Conservation (phyloP, 352 stramenopile genomes). For the Globisporangium nagaii region DNA sequence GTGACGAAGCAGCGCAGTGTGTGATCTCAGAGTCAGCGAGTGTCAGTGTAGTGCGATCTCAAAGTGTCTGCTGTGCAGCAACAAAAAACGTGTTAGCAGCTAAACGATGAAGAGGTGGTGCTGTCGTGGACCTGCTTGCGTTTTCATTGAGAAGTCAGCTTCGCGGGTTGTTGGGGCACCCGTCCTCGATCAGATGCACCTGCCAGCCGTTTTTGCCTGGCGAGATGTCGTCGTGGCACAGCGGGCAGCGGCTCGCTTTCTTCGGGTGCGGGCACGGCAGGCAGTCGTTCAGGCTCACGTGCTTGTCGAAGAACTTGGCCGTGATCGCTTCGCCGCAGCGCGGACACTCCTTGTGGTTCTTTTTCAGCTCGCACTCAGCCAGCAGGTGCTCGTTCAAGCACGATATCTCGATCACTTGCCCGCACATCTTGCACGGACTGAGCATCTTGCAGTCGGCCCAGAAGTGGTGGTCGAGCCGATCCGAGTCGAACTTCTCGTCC, state of each 20-base stretch:
- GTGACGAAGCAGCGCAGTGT: not conserved
- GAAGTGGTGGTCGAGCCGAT: constrained; percentile 90
- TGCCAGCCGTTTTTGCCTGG: constrained; percentile 67
- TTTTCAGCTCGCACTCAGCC: constrained; percentile 81
- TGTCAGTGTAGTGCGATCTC: not conserved
- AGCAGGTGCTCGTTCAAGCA: constrained; percentile 89
- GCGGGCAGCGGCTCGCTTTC: constrained; percentile 65
- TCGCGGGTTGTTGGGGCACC: constrained; percentile 78
- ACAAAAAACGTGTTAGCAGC: not conserved
- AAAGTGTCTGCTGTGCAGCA: not conserved
- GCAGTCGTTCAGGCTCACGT: constrained; percentile 74
- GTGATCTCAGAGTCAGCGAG: not conserved
- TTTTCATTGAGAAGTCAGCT: constrained; percentile 9
- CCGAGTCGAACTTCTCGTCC: constrained; percentile 85
- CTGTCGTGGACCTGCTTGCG: not conserved
- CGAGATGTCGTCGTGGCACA: constrained; percentile 75
- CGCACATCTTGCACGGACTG: constrained; percentile 89
- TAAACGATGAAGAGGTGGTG: not conserved
- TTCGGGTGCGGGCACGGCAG: constrained; percentile 47
- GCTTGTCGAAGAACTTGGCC: constrained; percentile 76
- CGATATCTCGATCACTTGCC: constrained; percentile 91
- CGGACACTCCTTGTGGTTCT: constrained; percentile 76
- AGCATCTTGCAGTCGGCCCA: constrained; percentile 90
- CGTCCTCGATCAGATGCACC: constrained; percentile 58
- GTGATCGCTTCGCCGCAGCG: constrained; percentile 84